Evolutionary conservation across 2,329 filamentous ascomycete species (phyloP).

Genomic region (Scorias spongiosa): DNA sequence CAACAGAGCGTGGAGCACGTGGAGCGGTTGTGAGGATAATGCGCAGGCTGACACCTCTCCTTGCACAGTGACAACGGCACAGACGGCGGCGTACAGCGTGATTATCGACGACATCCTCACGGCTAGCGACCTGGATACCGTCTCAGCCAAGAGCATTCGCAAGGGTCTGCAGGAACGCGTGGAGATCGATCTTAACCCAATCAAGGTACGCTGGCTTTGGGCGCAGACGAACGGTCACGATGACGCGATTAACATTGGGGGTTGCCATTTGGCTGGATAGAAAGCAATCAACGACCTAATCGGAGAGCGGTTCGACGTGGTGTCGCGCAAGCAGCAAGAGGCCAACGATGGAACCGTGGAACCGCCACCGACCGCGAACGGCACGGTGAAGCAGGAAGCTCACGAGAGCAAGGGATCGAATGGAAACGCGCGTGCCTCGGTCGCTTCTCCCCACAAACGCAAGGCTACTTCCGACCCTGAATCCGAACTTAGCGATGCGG

Average conservation of each 20-base stretch:
- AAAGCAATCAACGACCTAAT: conserved; percentile 32
- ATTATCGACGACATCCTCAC: conserved; percentile 50
- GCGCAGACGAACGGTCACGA: not conserved
- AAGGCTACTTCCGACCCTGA: conserved; percentile 15
- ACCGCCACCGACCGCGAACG: conserved; percentile 24
- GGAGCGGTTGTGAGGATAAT: no score
- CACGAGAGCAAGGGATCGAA: not conserved
- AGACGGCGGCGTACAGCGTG: conserved; percentile 27
- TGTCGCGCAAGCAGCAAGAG: conserved; percentile 22
- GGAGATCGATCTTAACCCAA: conserved; percentile 44
- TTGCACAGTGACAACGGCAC: conserved; percentile 14
- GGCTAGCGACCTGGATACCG: conserved; percentile 45
- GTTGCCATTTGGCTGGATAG: conserved; percentile 11
- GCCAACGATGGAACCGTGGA: conserved; percentile 15
- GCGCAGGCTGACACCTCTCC: no score
- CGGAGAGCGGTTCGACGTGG: conserved; percentile 34
- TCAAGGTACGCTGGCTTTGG: conserved; percentile 36
- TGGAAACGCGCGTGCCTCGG: conserved; percentile 12
- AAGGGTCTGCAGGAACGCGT: conserved; percentile 46
- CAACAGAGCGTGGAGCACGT: no score
- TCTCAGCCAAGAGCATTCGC: conserved; percentile 51
- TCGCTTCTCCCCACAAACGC: conserved; percentile 24
- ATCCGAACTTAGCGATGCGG: conserved; percentile 27
- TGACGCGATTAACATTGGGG: not conserved
- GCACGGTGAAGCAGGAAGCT: conserved; percentile 9